Evolutionary conservation across 2,329 filamentous ascomycete species (phyloP).

Genomic region (Aspergillus oerlinghausenensis): DNA sequence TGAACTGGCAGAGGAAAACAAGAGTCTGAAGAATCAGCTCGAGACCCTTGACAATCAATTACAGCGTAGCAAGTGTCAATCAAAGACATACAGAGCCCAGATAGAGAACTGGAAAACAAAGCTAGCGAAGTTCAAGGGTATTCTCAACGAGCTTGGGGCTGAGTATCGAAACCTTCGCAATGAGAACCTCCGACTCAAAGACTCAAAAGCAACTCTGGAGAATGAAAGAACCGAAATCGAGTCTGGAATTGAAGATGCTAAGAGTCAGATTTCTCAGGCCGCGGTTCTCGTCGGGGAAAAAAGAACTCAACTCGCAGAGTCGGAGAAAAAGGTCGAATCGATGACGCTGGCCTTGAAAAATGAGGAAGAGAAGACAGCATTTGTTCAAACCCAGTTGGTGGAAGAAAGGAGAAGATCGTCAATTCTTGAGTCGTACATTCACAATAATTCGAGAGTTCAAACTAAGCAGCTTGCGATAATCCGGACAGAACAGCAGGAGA

Average conservation of each 20-base stretch:
- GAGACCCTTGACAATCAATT: constrained; percentile 13
- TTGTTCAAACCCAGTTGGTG: constrained; percentile 17
- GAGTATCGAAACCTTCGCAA: constrained; percentile 29
- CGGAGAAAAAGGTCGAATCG: constrained; percentile 12
- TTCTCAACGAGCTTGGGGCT: constrained; percentile 31
- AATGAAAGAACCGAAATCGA: constrained; percentile 24
- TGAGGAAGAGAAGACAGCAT: constrained; percentile 17
- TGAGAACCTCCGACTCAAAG: constrained; percentile 26
- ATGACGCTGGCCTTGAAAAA: constrained; percentile 23
- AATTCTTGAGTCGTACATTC: constrained; percentile 31
- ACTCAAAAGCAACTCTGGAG: constrained; percentile 17
- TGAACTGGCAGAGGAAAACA: constrained; percentile 25
- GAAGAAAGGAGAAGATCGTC: constrained; percentile 27
- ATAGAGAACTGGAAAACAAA: constrained; percentile 33
- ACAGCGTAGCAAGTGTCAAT: constrained; percentile 18
- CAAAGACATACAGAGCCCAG: constrained; percentile 17
- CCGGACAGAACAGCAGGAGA: constrained; percentile 19
- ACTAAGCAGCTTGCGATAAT: constrained; percentile 17
- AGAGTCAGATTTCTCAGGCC: constrained; percentile 13
- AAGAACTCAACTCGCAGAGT: constrained; percentile 15
- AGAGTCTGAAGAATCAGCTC: constrained; percentile 22
- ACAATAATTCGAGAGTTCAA: constrained; percentile 20
- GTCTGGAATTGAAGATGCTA: constrained; percentile 21
- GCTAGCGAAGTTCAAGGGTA: constrained; percentile 26
- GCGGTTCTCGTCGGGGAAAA: constrained; percentile 15